phyloP scores from a whole-genome alignment of 2,329 filamentous ascomycete species.

The Talaromyces pinophilus region DNA sequence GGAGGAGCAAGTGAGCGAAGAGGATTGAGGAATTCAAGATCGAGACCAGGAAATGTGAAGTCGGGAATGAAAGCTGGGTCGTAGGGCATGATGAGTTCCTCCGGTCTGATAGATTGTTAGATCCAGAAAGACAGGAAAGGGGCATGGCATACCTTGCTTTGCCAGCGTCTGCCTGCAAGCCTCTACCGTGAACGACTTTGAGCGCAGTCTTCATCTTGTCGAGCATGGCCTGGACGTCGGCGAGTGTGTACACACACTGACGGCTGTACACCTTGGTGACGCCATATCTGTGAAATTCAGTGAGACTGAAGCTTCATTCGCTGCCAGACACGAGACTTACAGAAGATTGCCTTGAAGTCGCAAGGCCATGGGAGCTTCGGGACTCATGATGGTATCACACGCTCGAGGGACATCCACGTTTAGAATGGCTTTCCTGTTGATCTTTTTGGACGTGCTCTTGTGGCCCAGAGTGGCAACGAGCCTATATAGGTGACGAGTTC shows the following conservation, averaged over 20 bases:
- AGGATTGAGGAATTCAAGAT: slow-evolving; percentile 52
- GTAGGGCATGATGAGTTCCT: slow-evolving; percentile 75
- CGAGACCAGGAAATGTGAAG: slow-evolving; percentile 61
- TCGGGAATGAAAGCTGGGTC: slow-evolving; percentile 79
- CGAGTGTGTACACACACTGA: slow-evolving; percentile 82
- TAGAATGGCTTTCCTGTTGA: slow-evolving; percentile 83
- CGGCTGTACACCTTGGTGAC: slow-evolving; percentile 82
- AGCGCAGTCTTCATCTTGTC: slow-evolving; percentile 71
- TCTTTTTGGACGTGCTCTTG: slow-evolving; percentile 67
- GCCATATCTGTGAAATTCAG: slow-evolving; percentile 59
- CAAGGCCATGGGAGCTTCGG: slow-evolving; percentile 82
- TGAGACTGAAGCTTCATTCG: background rate
- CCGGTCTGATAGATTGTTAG: slow-evolving; percentile 56
- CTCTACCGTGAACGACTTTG: slow-evolving; percentile 57
- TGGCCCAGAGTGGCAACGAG: slow-evolving; percentile 84
- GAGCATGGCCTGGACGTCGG: slow-evolving; percentile 74
- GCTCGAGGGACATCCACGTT: slow-evolving; percentile 84
- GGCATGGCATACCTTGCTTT: slow-evolving; percentile 64
- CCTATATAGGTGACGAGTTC: slow-evolving; percentile 54
- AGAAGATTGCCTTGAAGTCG: slow-evolving; percentile 87
- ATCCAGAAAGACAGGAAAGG: background rate
- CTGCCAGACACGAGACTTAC: slow-evolving; percentile 46
- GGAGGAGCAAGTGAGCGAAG: background rate
- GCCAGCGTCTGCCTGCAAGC: slow-evolving; percentile 69
- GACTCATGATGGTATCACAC: slow-evolving; percentile 83